phyloP scores from a whole-genome alignment of 345 rosid genomes.

The Bruguiera gymnorhiza region DNA sequence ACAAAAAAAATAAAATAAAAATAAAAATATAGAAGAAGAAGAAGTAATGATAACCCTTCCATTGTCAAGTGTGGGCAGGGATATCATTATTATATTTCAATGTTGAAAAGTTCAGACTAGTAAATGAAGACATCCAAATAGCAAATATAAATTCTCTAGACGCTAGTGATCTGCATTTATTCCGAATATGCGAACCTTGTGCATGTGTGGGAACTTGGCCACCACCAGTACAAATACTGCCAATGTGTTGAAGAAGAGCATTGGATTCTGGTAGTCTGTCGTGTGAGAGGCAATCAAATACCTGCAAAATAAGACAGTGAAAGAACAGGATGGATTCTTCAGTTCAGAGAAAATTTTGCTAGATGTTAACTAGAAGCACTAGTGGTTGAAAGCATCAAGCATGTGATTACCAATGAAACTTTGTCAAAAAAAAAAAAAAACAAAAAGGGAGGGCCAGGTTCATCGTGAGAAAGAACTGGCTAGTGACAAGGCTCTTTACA shows the following conservation, averaged over 20 bases:
- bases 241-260: slow-evolving; percentile 35
- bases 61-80: slow-evolving; percentile 37
- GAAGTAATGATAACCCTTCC: slow-evolving; percentile 25
- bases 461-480: slow-evolving; percentile 11
- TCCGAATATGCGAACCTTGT: slow-evolving; percentile 37
- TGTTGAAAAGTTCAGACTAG: slow-evolving; percentile 14
- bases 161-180: slow-evolving; percentile 27
- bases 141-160: slow-evolving; percentile 2
- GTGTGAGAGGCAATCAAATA: slow-evolving; percentile 34
- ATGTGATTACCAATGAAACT: not conserved
- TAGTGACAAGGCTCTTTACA: slow-evolving; percentile 11
- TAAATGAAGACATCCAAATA: not conserved
- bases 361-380: too few relatives aligned
- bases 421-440: slow-evolving; percentile 17
- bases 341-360: too few relatives aligned
- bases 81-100: slow-evolving; percentile 20
- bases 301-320: slow-evolving; percentile 13
- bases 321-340: too few relatives aligned
- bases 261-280: slow-evolving; percentile 31
- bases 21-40: too few relatives aligned
- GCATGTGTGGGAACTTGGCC: slow-evolving; percentile 37
- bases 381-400: too few relatives aligned
- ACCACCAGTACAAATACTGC: slow-evolving; percentile 33
- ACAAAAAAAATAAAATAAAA: slow-evolving; percentile 8
- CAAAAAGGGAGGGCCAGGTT: not conserved